Evolutionary conservation across 2,329 filamentous ascomycete species (phyloP).

Genomic region (Aureobasidium namibiae): DNA sequence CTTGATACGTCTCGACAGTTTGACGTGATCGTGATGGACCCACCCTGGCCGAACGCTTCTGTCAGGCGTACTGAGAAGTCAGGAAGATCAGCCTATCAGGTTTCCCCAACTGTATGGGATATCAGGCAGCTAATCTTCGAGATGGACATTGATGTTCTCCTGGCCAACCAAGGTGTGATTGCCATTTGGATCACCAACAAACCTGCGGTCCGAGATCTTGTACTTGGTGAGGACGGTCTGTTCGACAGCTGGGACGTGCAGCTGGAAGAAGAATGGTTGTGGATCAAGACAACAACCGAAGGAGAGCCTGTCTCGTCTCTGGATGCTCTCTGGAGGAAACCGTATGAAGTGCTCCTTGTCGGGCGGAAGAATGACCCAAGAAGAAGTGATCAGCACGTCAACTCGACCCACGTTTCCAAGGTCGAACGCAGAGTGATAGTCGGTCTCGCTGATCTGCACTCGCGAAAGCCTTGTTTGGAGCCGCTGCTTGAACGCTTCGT

Average conservation of each 20-base stretch:
- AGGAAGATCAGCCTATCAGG: constrained; percentile 12
- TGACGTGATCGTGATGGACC: constrained; percentile 63
- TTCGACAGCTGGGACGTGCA: constrained; percentile 61
- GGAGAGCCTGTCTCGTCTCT: constrained; percentile 59
- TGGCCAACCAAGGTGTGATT: constrained; percentile 50
- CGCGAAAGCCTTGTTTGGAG: constrained; percentile 66
- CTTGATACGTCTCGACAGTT: constrained; percentile 45
- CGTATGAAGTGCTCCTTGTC: constrained; percentile 66
- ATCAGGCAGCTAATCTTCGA: constrained; percentile 34
- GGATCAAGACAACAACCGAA: constrained; percentile 61
- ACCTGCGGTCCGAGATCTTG: constrained; percentile 44
- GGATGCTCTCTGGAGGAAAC: constrained; percentile 59
- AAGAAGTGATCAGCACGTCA: constrained; percentile 14
- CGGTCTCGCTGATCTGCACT: constrained; percentile 68
- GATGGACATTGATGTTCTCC: constrained; percentile 44
- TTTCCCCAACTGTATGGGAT: constrained; percentile 25
- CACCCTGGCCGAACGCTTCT: constrained; percentile 75
- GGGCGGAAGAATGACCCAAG: constrained; percentile 30
- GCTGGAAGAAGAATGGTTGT: constrained; percentile 63
- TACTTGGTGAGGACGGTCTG: constrained; percentile 49
- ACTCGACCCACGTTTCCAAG: constrained; percentile 1
- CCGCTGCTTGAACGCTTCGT: constrained; percentile 27
- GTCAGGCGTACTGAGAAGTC: constrained; percentile 41
- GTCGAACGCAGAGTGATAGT: constrained; percentile 52
- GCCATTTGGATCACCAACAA: constrained; percentile 76